phyloP scores from a whole-genome alignment of 2,329 filamentous ascomycete species.

The Penicillium sp. region DNA sequence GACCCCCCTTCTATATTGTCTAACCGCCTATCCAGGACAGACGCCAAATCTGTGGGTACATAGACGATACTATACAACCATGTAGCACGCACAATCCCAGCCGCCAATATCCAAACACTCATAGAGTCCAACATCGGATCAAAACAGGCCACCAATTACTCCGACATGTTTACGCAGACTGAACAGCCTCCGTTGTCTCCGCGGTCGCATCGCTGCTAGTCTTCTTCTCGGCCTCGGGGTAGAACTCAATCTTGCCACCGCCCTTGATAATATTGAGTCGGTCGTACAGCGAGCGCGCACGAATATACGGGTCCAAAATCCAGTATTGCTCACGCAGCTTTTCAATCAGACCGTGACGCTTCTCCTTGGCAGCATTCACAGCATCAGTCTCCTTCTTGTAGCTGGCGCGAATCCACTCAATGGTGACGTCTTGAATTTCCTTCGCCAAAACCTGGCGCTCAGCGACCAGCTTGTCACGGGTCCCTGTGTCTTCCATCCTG shows the following conservation, averaged over 20 bases:
- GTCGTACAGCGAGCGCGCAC: constrained; percentile 85
- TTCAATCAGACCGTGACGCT: constrained; percentile 67
- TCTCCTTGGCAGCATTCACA: constrained; percentile 58
- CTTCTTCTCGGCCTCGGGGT: constrained; percentile 52
- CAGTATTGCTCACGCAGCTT: constrained; percentile 79
- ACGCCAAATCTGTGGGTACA: constrained; percentile 15
- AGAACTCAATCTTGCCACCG: constrained; percentile 74
- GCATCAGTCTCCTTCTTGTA: constrained; percentile 54
- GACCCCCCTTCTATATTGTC: constrained; percentile 14
- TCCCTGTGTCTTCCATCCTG: constrained; percentile 69
- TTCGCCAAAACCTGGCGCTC: constrained; percentile 70
- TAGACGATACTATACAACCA: constrained; percentile 20
- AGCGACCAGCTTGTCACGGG: constrained; percentile 67
- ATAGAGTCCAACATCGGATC: background rate
- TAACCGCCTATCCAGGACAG: constrained; percentile 11
- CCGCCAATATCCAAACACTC: background rate
- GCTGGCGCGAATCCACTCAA: constrained; percentile 72
- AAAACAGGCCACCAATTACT: background rate
- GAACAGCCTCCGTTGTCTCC: background rate
- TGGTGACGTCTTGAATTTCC: constrained; percentile 75
- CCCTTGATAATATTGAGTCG: constrained; percentile 73
- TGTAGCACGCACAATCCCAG: constrained; percentile 7
- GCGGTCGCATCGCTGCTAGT: background rate
- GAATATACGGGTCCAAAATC: constrained; percentile 83
- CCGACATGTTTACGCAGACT: constrained; percentile 16